Evolutionary conservation across 23 red algal species (phyloP).

Genomic region (Agarophyton chilense): DNA sequence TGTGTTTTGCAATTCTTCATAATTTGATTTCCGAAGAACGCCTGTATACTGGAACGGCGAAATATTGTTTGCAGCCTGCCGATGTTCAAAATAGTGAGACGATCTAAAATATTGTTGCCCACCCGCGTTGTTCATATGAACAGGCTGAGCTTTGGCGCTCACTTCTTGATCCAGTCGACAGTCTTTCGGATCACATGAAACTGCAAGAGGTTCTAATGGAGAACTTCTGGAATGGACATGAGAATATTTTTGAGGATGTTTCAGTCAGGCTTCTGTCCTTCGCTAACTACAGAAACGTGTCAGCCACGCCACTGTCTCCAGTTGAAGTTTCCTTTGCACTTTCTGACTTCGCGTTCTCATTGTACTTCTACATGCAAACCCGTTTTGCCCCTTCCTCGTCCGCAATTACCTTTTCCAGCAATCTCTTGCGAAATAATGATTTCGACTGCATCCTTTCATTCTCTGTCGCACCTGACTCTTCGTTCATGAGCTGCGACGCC

Average conservation of each 20-base stretch:
- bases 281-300: too few relatives aligned
- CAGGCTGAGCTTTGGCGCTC: neutral
- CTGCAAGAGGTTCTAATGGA: neutral
- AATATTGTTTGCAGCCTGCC: neutral
- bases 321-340: too few relatives aligned
- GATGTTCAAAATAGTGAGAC: neutral
- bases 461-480: neutral
- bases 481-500: neutral
- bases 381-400: too few relatives aligned
- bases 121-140: constrained; percentile 7
- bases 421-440: neutral
- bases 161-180: neutral
- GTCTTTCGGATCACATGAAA: neutral
- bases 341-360: too few relatives aligned
- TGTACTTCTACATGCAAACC: neutral
- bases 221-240: neutral
- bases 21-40: constrained; percentile 29
- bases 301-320: too few relatives aligned
- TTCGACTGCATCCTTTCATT: neutral
- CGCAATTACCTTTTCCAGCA: too few relatives aligned
- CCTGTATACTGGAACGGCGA: neutral
- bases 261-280: too few relatives aligned
- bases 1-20: constrained; percentile 10
- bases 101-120: neutral
- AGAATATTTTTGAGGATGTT: too few relatives aligned